A percentile compares a stretch with the other conserved stretches of the same genome.
Conservation (phyloP, 1,284 basidiomycete genomes). For the Athelia sp. region DNA sequence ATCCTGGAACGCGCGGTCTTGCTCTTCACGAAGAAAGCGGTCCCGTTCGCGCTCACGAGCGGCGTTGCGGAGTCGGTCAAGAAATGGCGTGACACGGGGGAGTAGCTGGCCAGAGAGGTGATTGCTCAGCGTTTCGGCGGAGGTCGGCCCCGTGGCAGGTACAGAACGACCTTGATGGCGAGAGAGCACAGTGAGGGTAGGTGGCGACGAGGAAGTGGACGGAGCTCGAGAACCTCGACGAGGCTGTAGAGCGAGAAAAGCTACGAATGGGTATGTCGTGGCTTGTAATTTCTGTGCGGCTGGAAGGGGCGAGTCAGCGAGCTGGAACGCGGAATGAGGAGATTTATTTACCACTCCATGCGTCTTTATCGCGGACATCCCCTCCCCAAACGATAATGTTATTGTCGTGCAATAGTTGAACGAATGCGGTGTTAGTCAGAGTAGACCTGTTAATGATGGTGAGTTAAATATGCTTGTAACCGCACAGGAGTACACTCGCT, state of each 20-base stretch:
- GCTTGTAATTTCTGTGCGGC: slow-evolving; percentile 83
- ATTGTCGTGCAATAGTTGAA: slow-evolving; percentile 62
- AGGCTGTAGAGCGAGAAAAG: slow-evolving; percentile 86
- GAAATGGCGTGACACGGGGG: slow-evolving; percentile 74
- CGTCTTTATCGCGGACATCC: slow-evolving; percentile 75
- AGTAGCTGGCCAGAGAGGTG: slow-evolving; percentile 70
- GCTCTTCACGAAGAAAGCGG: slow-evolving; percentile 70
- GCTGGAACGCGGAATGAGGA: slow-evolving; percentile 1
- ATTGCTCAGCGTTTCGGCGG: slow-evolving; percentile 54
- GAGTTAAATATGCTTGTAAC: slow-evolving; percentile 5
- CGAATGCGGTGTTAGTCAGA: slow-evolving; percentile 68
- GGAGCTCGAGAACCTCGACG: slow-evolving; percentile 35
- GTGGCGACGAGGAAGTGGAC: slow-evolving; percentile 33
- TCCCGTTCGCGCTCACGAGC: slow-evolving; percentile 56
- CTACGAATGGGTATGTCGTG: slow-evolving; percentile 90
- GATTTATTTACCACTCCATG: slow-evolving; percentile 68
- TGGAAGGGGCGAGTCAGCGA: slow-evolving; percentile 21
- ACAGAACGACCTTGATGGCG: slow-evolving; percentile 67
- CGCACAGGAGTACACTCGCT: slow-evolving; percentile 12
- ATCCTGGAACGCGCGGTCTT: slow-evolving; percentile 75
- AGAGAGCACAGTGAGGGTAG: slow-evolving; percentile 73
- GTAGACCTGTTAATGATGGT: slow-evolving; percentile 48
- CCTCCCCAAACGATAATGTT: slow-evolving; percentile 83
- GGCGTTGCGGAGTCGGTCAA: slow-evolving; percentile 53
- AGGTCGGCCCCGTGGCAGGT: slow-evolving; percentile 48